Evolutionary conservation across 1,139 yeast genomes (phyloP), one percentile per base, ranked within the genome.

Genomic region (Chernovozyma aurita): DNA sequence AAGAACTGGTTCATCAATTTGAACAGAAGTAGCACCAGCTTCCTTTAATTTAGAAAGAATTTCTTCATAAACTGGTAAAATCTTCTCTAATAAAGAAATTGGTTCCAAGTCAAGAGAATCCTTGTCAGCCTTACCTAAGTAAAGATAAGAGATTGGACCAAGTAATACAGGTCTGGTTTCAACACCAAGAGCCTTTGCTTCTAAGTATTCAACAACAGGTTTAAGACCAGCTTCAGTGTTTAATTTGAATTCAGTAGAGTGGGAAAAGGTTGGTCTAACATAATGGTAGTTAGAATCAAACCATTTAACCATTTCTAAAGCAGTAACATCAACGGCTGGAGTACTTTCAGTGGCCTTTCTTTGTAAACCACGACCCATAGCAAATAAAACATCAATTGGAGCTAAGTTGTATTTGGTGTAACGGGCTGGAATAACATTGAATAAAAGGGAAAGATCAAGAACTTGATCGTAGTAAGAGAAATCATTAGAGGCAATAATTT

Each of bases 361-460:
- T 78, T 94, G 98, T 65, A 92, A 80, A 81, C 98, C 98, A 80
- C 98, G 88, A 70, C 97, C 98, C 98, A 92, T 94, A 60, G 98
- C 98, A 65, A 92, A 92, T 60, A 86, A 73, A 48, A 88, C 87
- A 69, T 92, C 98, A 56, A 92, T 76, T 64, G 90, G 83, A 48
- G 90, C 80, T 63, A 92, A 80, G 59, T 84, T 80, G 72, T 76
- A 86, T 77, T 92, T 85, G 70, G 90, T 75, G 84, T 92, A 92
- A 73, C 97, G 85, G 56, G 86, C 95, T 61, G 98, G 98, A 61
- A 92, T 79, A 52, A 83, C 97, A 61, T 92, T 92, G 83, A 92
- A 88, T 61, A 92, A 75, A 51, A 87, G 70, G 40, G 97, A 87
- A 60, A 86, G 76, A 65, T 92, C 98, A 59, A 92, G 77, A 50